These are phyloP conservation scores for Kandelia obovata DNA, from an alignment of 345 rosid genomes.

Conservation along the genomic window DNA sequence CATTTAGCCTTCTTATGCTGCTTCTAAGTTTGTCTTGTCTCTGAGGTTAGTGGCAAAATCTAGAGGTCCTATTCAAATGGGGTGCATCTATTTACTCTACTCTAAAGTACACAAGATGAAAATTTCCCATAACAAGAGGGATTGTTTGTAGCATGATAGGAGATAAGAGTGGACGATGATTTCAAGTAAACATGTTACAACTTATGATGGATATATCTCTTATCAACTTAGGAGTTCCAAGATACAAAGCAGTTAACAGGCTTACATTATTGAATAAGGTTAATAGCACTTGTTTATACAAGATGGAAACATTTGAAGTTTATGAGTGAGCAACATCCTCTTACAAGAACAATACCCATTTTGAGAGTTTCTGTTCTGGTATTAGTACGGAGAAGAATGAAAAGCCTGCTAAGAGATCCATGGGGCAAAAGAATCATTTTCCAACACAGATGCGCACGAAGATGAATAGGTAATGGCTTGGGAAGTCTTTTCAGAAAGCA, in stretches of 20 bases:
- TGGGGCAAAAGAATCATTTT: conserved; percentile 25
- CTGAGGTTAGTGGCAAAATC: too few relatives aligned
- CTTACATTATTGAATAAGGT: conserved; percentile 10
- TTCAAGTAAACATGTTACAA: too few relatives aligned
- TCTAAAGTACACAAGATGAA: too few relatives aligned
- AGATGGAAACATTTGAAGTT: conserved; percentile 4
- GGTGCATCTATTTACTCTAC: too few relatives aligned
- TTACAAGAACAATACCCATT: conserved; percentile 17
- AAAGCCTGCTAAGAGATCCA: conserved; percentile 26
- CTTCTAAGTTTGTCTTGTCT: too few relatives aligned
- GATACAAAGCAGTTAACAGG: conserved; percentile 9
- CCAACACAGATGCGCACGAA: conserved; percentile 24
- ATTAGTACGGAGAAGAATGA: conserved; percentile 19
- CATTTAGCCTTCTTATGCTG: too few relatives aligned
- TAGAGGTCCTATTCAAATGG: too few relatives aligned
- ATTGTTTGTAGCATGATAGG: too few relatives aligned
- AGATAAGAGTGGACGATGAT: too few relatives aligned
- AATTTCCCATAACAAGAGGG: too few relatives aligned
- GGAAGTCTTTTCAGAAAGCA: conserved; percentile 20
- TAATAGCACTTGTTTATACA: conserved; percentile 11
- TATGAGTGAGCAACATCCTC: conserved; percentile 27
- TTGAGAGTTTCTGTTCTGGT: conserved; percentile 13
- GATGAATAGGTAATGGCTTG: conserved; percentile 20
- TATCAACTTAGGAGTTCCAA: neutral
- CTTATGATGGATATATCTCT: too few relatives aligned